Percentiles rank a stretch among this genome's conserved stretches.
phyloP scores from a whole-genome alignment of 352 stramenopile genomes.

The Lagenidium sp. region DNA sequence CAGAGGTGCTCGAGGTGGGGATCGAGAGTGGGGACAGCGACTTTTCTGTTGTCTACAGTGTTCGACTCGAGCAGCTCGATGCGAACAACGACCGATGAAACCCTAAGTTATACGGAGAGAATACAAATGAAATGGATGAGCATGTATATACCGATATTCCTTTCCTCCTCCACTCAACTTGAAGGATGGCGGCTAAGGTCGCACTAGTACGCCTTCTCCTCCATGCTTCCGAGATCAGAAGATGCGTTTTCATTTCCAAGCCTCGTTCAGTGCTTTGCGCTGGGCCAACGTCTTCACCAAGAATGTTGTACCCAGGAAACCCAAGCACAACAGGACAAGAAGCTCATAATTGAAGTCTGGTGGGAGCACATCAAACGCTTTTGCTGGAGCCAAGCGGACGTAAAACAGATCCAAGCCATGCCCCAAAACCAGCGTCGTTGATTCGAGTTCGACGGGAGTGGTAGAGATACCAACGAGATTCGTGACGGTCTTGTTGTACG shows the following conservation, averaged over 20 bases:
- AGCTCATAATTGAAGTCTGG: slow-evolving; percentile 94
- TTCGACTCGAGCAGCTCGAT: slow-evolving; percentile 19
- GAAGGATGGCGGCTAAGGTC: too few species aligned
- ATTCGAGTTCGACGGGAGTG: slow-evolving; percentile 88
- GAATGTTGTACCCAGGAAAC: slow-evolving; percentile 74
- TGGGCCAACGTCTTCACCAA: slow-evolving; percentile 51
- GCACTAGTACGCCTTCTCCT: too few species aligned
- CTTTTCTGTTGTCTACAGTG: slow-evolving; percentile 62
- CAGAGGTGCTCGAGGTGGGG: slow-evolving; percentile 54
- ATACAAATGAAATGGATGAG: neutral
- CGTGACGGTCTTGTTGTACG: slow-evolving; percentile 88
- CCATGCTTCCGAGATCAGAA: too few species aligned
- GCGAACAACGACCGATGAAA: slow-evolving; percentile 11
- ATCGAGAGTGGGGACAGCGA: slow-evolving; percentile 59
- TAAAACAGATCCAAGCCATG: slow-evolving; percentile 94
- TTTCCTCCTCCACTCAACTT: too few species aligned
- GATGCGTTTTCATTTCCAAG: slow-evolving; percentile 68
- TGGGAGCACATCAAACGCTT: slow-evolving; percentile 94
- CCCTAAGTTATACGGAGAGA: slow-evolving; percentile 11
- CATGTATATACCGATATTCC: too few species aligned
- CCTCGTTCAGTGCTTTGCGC: slow-evolving; percentile 69
- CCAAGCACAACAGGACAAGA: slow-evolving; percentile 87
- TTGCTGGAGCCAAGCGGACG: slow-evolving; percentile 87
- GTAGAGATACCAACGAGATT: slow-evolving; percentile 63
- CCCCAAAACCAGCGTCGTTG: slow-evolving; percentile 91